A percentile compares a stretch with the other conserved stretches of the same genome.
Evolutionary conservation across 345 rosid genomes (phyloP).

Genomic region (Hypericum perforatum): DNA sequence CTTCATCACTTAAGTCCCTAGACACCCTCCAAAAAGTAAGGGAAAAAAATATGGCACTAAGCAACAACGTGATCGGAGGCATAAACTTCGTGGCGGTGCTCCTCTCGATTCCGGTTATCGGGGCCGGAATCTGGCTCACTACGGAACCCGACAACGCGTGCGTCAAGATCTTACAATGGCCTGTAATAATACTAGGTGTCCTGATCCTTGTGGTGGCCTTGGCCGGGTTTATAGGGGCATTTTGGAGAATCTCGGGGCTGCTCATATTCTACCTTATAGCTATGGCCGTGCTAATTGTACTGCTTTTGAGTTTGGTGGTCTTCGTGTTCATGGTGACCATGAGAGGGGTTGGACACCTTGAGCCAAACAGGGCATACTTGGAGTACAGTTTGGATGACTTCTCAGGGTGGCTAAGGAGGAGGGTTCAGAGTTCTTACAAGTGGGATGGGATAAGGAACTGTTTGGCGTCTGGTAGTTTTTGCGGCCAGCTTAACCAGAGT

Average conservation of each 20-base stretch:
- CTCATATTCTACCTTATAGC: slow-evolving; percentile 59
- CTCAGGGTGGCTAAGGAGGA: slow-evolving; percentile 62
- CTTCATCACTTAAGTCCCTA: too few relatives aligned
- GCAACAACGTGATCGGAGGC: slow-evolving; percentile 73
- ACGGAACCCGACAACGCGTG: slow-evolving; percentile 70
- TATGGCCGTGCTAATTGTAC: slow-evolving; percentile 64
- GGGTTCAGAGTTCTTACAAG: slow-evolving; percentile 61
- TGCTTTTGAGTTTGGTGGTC: slow-evolving; percentile 52
- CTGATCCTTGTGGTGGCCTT: slow-evolving; percentile 56
- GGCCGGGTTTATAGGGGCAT: slow-evolving; percentile 73
- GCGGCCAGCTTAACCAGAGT: slow-evolving; percentile 71
- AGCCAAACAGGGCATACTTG: slow-evolving; percentile 62
- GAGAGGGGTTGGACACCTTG: slow-evolving; percentile 68
- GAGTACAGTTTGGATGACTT: slow-evolving; percentile 73
- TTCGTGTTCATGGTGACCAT: slow-evolving; percentile 70
- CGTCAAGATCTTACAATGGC: slow-evolving; percentile 83
- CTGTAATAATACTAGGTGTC: slow-evolving; percentile 69
- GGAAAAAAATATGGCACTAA: slow-evolving; percentile 44
- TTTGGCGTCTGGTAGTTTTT: slow-evolving; percentile 51
- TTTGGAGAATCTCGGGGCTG: slow-evolving; percentile 80
- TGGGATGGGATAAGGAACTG: slow-evolving; percentile 74
- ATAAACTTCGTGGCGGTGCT: slow-evolving; percentile 82
- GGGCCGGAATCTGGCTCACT: slow-evolving; percentile 84
- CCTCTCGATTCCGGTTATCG: slow-evolving; percentile 75
- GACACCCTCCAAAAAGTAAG: too few relatives aligned